phyloP scores from a whole-genome alignment of 2,329 filamentous ascomycete genomes.

The Gyromitra esculenta region DNA sequence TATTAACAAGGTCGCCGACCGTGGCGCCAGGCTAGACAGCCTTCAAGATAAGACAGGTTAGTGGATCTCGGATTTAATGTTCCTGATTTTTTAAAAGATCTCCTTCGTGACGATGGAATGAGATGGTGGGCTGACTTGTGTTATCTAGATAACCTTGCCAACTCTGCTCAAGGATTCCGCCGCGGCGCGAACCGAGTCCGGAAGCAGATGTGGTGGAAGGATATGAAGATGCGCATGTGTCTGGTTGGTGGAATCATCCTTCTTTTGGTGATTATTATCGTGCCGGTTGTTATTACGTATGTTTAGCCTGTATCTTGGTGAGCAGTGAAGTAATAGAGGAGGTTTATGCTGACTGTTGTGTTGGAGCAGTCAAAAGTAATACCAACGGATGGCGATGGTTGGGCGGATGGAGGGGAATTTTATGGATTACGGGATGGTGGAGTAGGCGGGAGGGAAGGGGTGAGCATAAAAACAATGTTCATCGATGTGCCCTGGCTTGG shows the following conservation, averaged over 20 bases:
- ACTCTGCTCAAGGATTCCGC: constrained; percentile 93
- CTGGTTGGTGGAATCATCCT: constrained; percentile 90
- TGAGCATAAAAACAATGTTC: constrained; percentile 22
- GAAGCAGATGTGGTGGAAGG: constrained; percentile 99
- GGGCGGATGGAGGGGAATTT: constrained; percentile 3
- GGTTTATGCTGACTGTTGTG: constrained; percentile 13
- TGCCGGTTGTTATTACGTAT: constrained; percentile 77
- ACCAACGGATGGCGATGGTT: neutral
- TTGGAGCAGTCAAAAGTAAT: constrained; percentile 38
- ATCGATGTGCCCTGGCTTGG: constrained; percentile 26
- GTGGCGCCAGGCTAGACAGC: constrained; percentile 86
- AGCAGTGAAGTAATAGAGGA: neutral
- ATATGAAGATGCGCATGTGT: constrained; percentile 99
- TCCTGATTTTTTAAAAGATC: neutral
- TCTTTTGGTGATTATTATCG: constrained; percentile 90
- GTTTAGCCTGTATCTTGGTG: constrained; percentile 23
- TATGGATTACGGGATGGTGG: constrained; percentile 41
- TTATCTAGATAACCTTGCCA: constrained; percentile 78
- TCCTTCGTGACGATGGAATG: neutral
- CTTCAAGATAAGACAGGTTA: constrained; percentile 83
- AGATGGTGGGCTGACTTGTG: constrained; percentile 17
- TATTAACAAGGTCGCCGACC: constrained; percentile 94
- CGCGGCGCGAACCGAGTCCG: constrained; percentile 94
- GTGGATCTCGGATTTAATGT: constrained; percentile 25
- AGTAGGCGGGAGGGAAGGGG: constrained; percentile 14